These are phyloP conservation scores for Capronia americana DNA, from an alignment of 2,329 filamentous ascomycete genomes.

Conservation along the genomic window DNA sequence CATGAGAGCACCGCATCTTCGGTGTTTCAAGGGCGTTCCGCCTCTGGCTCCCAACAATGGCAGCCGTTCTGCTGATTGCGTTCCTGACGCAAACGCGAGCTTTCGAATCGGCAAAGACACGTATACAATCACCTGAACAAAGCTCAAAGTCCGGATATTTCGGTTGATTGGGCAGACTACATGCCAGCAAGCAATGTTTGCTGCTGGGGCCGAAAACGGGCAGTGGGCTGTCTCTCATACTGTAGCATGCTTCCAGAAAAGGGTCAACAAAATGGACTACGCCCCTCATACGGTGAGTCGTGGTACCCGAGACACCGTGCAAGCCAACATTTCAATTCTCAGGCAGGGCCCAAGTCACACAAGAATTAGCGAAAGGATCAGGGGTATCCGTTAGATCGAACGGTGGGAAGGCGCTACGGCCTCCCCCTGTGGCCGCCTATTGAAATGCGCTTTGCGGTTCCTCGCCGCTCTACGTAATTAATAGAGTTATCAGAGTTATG, in stretches of 20 bases:
- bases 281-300: conserved; percentile 39
- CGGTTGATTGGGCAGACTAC: neutral
- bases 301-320: conserved; percentile 33
- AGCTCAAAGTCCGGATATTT: conserved; percentile 1
- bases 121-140: conserved; percentile 7
- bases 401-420: too few relatives aligned
- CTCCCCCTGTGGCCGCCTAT: too few relatives aligned
- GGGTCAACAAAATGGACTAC: neutral
- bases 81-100: conserved; percentile 16
- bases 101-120: conserved; percentile 16
- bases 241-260: neutral
- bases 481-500: too few relatives aligned
- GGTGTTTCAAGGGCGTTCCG: conserved; percentile 52
- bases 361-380: neutral
- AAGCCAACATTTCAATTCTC: conserved; percentile 47
- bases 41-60: conserved; percentile 49
- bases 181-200: too few relatives aligned
- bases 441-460: too few relatives aligned
- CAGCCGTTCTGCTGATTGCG: conserved; percentile 47
- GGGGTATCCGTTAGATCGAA: conserved; percentile 11
- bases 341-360: neutral
- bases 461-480: too few relatives aligned
- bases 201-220: too few relatives aligned
- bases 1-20: conserved; percentile 47
- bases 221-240: too few relatives aligned